phyloP scores from a whole-genome alignment of 2,329 filamentous ascomycete species.

The Fusarium cyanostomum region DNA sequence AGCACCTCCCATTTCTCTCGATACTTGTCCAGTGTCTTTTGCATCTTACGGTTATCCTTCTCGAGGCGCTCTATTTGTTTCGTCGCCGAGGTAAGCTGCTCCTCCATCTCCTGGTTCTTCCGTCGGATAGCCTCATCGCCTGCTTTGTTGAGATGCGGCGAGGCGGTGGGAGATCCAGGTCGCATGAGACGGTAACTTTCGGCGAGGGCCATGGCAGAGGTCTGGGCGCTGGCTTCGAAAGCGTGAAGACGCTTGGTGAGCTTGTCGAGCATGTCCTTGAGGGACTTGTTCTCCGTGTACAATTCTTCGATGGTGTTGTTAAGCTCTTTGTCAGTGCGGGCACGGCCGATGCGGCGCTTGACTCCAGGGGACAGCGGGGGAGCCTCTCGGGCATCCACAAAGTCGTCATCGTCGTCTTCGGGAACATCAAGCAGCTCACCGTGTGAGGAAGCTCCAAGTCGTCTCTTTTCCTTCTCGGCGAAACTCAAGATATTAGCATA shows the following conservation, averaged over 20 bases:
- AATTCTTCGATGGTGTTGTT: conserved; percentile 86
- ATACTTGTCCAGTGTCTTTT: conserved; percentile 66
- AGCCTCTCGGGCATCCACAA: conserved; percentile 85
- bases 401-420: conserved; percentile 82
- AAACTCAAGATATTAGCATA: conserved; percentile 89
- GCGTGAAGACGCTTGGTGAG: conserved; percentile 88
- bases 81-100: conserved; percentile 65
- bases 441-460: conserved; percentile 62
- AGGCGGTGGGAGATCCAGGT: conserved; percentile 61
- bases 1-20: conserved; percentile 69
- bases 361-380: conserved; percentile 56
- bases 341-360: conserved; percentile 54
- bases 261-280: conserved; percentile 87
- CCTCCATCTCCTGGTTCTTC: conserved; percentile 73
- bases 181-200: conserved; percentile 78
- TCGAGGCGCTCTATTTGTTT: conserved; percentile 74
- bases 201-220: conserved; percentile 83
- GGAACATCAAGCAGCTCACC: conserved; percentile 57
- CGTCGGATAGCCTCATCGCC: conserved; percentile 53
- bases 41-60: conserved; percentile 64
- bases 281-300: conserved; percentile 83
- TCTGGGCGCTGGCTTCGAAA: conserved; percentile 93
- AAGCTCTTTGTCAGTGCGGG: conserved; percentile 55
- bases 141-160: conserved; percentile 35
- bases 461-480: conserved; percentile 72